Conservation (phyloP, 164 flowering plant genomes). For the Vitis rotundifolia region DNA sequence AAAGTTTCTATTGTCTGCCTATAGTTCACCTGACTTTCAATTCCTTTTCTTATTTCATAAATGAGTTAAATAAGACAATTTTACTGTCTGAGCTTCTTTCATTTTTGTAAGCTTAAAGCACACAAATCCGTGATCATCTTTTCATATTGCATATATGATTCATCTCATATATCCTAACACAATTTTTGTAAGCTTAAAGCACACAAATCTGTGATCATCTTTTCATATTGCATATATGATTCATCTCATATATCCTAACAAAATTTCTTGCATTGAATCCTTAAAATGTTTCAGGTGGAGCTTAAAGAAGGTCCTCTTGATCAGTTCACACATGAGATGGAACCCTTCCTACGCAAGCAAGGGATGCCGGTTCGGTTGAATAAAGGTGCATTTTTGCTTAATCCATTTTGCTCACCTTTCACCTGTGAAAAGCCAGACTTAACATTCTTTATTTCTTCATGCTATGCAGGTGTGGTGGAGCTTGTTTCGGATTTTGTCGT, state of each 20-base stretch:
- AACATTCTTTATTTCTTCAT: slow-evolving; percentile 2
- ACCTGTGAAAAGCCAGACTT: not conserved
- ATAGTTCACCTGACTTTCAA: too few relatives aligned
- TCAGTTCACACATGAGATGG: slow-evolving; percentile 96
- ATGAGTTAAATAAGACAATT: too few relatives aligned
- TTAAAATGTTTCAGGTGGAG: slow-evolving; percentile 59
- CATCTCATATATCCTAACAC: too few relatives aligned
- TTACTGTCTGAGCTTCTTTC: too few relatives aligned
- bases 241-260: not conserved
- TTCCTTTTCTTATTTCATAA: too few relatives aligned
- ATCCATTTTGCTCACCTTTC: not conserved
- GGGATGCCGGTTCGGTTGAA: slow-evolving; percentile 96
- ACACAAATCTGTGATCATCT: too few relatives aligned
- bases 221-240: not conserved
- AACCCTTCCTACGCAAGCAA: slow-evolving; percentile 92
- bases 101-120: too few relatives aligned
- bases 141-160: not conserved
- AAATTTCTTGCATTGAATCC: not conserved
- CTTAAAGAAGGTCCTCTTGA: slow-evolving; percentile 86
- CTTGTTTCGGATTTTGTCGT: slow-evolving; percentile 83
- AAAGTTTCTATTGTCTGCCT: too few relatives aligned
- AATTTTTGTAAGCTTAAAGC: too few relatives aligned
- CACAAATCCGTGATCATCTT: too few relatives aligned
- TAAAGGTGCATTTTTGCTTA: slow-evolving; percentile 52
- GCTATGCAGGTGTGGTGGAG: slow-evolving; percentile 74